Evolutionary conservation across 192 early-diverging fungal genomes (phyloP), one percentile per base, ranked within the genome.

Genomic region (Pecoramyces ruminantium): DNA sequence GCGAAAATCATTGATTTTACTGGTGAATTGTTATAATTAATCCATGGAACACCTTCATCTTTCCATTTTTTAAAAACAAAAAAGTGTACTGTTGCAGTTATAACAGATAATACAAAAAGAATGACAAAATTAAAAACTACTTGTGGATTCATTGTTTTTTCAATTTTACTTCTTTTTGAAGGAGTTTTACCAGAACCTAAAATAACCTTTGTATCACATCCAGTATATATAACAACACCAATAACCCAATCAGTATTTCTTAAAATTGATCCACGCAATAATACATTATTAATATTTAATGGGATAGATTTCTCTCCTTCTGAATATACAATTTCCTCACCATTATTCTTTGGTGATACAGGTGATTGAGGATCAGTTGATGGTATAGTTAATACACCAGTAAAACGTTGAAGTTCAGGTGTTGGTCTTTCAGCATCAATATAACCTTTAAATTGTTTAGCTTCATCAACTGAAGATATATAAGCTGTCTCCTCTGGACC

Each of bases 211-310:
- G 96, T 95, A 80, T 96, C 93, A 11, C 87, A 86, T 28, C 97
- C 97, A 4, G 97, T 97, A 79, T 89, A 94, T 14, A 96, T 79
- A 16, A 93, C 92, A 0, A 95, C 78, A 4, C 95, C 96, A 81
- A 96, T 90, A 13, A 92, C 87, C 94, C 95, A 98, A 79, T 92
- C 91, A 0, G 96, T 97, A 86, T 98, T 98, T 40, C 95, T 87
- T 30, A 98, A 83, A 9, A 92, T 88, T 85, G 95, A 95, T 18
- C 96, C 97, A 67, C 97, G 90, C 21, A 98, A 85, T n/a, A 97
- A 84, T 77, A 96, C 82, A 82, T 93, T 93, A 83, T 91, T 93
- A 77, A 95, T 94, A 30, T 88, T 90, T 14, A 98, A 85, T n/a
- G 95, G 92, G 0, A 89, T 84, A 29, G 85, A 86, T 4, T 84